Evolutionary conservation across 140 eudicot species (phyloP), one percentile per base, ranked within the genome.

Genomic region (Stevia rebaudiana): DNA sequence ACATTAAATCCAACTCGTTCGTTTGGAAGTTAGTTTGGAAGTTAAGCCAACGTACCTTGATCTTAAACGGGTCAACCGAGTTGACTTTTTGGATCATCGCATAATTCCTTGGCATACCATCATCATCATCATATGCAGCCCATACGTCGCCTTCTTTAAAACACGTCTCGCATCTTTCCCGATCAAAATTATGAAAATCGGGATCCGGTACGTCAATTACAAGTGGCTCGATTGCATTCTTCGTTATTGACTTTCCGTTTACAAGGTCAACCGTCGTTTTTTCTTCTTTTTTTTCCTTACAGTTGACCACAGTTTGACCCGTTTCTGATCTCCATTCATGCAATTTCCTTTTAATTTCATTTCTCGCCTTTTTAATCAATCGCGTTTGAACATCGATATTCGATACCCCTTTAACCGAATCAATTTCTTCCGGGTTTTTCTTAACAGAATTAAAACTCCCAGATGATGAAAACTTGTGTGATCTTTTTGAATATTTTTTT

Each of bases 81-180:
- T 76, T 71, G 23, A 86, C 80, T 15, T 70, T 63, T 16, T 65
- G 83, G 42, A 86, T 63, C 72, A 83, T n/a, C 9, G 87, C 90
- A 71, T 86, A 79, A 46, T 70, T 69, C 5, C 95, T 81, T 33
- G 95, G 95, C 95, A 86, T 86, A 47, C 95, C 95, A 40, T 86
- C 95, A 54, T 83, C 78, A 28, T 86, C 77, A 37, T 86, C 95
- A 35, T 86, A 86, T 0, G 77, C 80, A 63, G 85, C 90, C 95
- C 95, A 86, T 33, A 86, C 72, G 19, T 86, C 80, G 16, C 78
- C 80, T 68, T 76, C 83, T 28, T 58, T 77, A 58, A 83, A 83
- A 69, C 56, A 68, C 50, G 44, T 56, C 54, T 73, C 81, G 12
- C 70, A 67, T 68, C 86, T 57, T 12, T 71, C 79, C 46, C 53